Evolutionary conservation across 2,329 filamentous ascomycete species (phyloP).

Genomic region (Aspergillus quadricinctus): DNA sequence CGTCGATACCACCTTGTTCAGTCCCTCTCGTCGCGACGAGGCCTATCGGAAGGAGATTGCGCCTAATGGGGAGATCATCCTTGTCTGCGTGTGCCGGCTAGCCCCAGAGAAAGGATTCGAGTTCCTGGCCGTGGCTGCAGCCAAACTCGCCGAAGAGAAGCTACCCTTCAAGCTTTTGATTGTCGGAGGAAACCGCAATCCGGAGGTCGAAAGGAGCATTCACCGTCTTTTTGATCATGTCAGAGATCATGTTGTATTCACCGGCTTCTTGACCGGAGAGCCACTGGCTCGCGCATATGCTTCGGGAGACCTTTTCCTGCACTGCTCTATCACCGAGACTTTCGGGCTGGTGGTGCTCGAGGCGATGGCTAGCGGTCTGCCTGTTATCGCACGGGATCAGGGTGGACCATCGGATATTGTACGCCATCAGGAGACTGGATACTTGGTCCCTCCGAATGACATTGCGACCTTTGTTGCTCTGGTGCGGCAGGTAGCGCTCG

Average conservation of each 20-base stretch:
- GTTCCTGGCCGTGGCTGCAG: constrained; percentile 57
- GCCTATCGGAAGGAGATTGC: constrained; percentile 53
- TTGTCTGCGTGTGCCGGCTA: constrained; percentile 63
- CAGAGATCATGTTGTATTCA: constrained; percentile 58
- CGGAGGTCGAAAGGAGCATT: constrained; percentile 58
- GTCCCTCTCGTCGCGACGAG: constrained; percentile 50
- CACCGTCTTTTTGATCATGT: constrained; percentile 56
- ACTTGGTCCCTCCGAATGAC: constrained; percentile 57
- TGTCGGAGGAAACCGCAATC: constrained; percentile 64
- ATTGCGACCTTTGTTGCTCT: constrained; percentile 55
- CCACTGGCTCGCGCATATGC: constrained; percentile 64
- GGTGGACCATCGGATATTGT: constrained; percentile 67
- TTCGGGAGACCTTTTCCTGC: constrained; percentile 64
- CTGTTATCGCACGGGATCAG: constrained; percentile 64
- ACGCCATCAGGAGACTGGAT: constrained; percentile 56
- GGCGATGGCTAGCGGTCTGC: constrained; percentile 66
- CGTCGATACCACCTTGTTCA: constrained; percentile 61
- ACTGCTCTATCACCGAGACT: constrained; percentile 68
- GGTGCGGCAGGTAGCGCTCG: constrained; percentile 48
- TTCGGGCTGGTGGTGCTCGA: constrained; percentile 68
- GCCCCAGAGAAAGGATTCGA: constrained; percentile 69
- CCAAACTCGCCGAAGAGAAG: constrained; percentile 51
- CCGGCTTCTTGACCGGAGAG: constrained; percentile 60
- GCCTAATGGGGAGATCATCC: constrained; percentile 59
- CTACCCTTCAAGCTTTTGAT: constrained; percentile 62